Evolutionary conservation across 768 basidiomycete genomes (phyloP).

Genomic region (Fomitopsis serialis): DNA sequence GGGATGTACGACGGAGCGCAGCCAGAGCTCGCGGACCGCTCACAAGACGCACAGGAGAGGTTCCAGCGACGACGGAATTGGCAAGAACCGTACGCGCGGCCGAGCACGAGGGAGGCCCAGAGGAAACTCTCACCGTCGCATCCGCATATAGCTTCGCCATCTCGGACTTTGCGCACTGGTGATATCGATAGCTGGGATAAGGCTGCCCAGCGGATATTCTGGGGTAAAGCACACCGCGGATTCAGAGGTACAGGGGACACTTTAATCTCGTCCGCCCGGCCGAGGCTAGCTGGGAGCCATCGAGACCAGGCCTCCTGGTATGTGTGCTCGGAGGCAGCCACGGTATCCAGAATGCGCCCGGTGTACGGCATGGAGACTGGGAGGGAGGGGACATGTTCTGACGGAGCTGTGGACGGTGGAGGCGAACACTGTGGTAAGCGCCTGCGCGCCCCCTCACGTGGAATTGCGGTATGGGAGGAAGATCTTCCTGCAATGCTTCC

Average conservation of each 20-base stretch:
- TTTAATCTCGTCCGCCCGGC: no score
- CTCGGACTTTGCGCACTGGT: not conserved
- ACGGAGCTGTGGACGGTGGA: no score
- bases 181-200: not conserved
- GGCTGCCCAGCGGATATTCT: not conserved
- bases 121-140: not conserved
- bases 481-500: not conserved
- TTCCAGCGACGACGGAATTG: no score
- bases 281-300: no score
- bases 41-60: not conserved
- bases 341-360: no score
- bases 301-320: no score
- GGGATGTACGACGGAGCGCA: not conserved
- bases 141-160: not conserved
- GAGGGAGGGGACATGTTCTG: no score
- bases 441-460: not conserved
- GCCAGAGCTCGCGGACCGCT: not conserved
- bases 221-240: no score
- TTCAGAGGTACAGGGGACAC: no score
- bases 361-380: no score
- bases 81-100: not conserved
- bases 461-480: not conserved
- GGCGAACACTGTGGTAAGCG: no score
- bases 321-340: no score
- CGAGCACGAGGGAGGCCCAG: not conserved